A percentile compares a stretch with the other conserved stretches of the same genome.
These are phyloP conservation scores for Boletus eberwhitei DNA, from an alignment of 768 basidiomycete species.

Conservation along the genomic window DNA sequence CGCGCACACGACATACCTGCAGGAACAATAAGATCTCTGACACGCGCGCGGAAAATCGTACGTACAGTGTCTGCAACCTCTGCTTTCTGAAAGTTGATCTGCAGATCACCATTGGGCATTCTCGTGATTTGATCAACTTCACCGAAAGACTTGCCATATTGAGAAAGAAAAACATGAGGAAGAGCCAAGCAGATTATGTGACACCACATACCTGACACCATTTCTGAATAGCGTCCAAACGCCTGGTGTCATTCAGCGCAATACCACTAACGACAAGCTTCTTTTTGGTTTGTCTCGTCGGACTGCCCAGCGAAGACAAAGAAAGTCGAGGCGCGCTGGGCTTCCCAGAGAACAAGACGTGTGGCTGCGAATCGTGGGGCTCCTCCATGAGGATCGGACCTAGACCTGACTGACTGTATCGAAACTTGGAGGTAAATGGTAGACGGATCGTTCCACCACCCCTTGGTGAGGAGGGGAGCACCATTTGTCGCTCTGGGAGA, in stretches of 20 bases:
- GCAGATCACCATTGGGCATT: constrained; percentile 76
- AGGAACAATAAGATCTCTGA: constrained; percentile 7
- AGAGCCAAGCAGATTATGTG: background rate
- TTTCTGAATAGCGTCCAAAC: constrained; percentile 62
- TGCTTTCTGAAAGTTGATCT: constrained; percentile 67
- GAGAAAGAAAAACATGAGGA: constrained; percentile 6
- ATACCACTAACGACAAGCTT: constrained; percentile 72
- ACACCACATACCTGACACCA: constrained; percentile 68
- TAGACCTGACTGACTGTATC: constrained; percentile 10
- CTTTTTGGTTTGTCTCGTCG: constrained; percentile 45
- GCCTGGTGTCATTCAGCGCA: constrained; percentile 52
- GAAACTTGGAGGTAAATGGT: constrained; percentile 28
- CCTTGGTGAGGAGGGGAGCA: constrained; percentile 29
- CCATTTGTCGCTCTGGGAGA: constrained; percentile 36
- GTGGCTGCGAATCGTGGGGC: constrained; percentile 26
- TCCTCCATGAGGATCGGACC: constrained; percentile 29
- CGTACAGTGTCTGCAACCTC: constrained; percentile 80
- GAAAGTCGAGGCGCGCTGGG: constrained; percentile 26
- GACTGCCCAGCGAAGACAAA: constrained; percentile 33
- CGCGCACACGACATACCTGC: constrained; percentile 76
- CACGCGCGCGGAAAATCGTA: constrained; percentile 1
- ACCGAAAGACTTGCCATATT: constrained; percentile 57
- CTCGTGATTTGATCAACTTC: constrained; percentile 70
- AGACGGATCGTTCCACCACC: constrained; percentile 30
- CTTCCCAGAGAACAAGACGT: constrained; percentile 28